Percentiles rank a stretch among this genome's conserved stretches.
phyloP scores from a whole-genome alignment of 1,284 basidiomycete species.

The Sphaerobolus stellatus region DNA sequence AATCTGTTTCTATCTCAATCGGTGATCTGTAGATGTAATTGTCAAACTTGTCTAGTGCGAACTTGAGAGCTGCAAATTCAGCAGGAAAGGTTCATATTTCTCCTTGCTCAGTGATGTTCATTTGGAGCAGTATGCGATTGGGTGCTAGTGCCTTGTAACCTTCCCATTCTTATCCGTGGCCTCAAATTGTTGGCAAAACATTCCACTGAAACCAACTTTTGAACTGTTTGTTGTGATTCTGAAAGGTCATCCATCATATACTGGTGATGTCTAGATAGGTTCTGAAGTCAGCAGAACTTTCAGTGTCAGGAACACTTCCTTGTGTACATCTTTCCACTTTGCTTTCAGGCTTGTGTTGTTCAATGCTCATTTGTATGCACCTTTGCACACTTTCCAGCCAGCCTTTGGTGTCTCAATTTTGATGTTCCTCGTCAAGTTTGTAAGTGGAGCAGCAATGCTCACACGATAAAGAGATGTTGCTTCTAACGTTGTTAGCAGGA shows the following conservation, averaged over 20 bases:
- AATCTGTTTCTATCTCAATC: slow-evolving; percentile 21
- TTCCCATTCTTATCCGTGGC: neutral
- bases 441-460: slow-evolving; percentile 30
- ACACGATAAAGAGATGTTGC: too few relatives aligned
- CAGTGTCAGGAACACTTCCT: slow-evolving; percentile 28
- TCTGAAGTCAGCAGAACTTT: slow-evolving; percentile 29
- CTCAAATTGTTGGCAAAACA: slow-evolving; percentile 15
- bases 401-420: slow-evolving; percentile 14
- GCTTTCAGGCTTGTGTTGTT: neutral
- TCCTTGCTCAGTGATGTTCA: slow-evolving; percentile 18
- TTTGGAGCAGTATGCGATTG: slow-evolving; percentile 20
- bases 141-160: slow-evolving; percentile 5
- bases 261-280: slow-evolving; percentile 28
- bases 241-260: slow-evolving; percentile 35
- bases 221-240: slow-evolving; percentile 37
- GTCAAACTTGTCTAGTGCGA: slow-evolving; percentile 18
- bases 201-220: slow-evolving; percentile 33
- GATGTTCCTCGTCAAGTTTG: slow-evolving; percentile 24
- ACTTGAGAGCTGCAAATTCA: slow-evolving; percentile 23
- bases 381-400: neutral
- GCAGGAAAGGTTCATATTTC: slow-evolving; percentile 17
- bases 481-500: too few relatives aligned
- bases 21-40: slow-evolving; percentile 14
- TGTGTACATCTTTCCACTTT: slow-evolving; percentile 29
- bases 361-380: slow-evolving; percentile 15